Conservation (phyloP, 2,329 filamentous ascomycete species). For the Pseudogymnoascus sp. region DNA sequence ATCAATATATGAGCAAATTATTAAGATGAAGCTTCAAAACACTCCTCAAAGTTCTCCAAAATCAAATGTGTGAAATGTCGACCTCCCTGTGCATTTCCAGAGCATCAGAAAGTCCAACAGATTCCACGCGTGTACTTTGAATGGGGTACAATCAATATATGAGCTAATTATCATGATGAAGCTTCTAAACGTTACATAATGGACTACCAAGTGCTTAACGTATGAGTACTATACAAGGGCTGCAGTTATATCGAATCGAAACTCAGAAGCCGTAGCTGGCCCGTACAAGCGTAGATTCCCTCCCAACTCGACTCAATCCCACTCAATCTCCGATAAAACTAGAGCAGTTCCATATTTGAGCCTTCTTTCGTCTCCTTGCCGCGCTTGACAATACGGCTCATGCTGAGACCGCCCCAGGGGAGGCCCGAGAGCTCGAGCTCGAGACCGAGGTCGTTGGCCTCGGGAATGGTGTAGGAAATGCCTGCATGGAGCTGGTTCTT, state of each 20-base stretch:
- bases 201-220: not conserved
- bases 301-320: too few relatives aligned
- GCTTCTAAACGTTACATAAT: not conserved
- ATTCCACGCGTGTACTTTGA: not conserved
- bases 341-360: too few relatives aligned
- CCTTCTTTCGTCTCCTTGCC: conserved; percentile 37
- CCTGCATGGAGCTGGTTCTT: conserved; percentile 56
- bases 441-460: conserved; percentile 44
- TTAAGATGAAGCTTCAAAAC: too few relatives aligned
- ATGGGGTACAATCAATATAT: not conserved
- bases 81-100: too few relatives aligned
- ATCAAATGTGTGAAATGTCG: too few relatives aligned
- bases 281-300: too few relatives aligned
- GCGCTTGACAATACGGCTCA: conserved; percentile 42
- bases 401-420: conserved; percentile 62
- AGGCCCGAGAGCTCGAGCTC: conserved; percentile 53
- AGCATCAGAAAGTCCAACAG: too few relatives aligned
- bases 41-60: too few relatives aligned
- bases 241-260: not conserved
- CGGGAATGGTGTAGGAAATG: conserved; percentile 54
- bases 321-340: too few relatives aligned
- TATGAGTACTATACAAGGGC: not conserved
- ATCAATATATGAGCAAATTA: too few relatives aligned
- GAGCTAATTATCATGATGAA: not conserved
- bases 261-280: not conserved